phyloP scores from a whole-genome alignment of 345 rosid species.

The Geranium rotundifolium region DNA sequence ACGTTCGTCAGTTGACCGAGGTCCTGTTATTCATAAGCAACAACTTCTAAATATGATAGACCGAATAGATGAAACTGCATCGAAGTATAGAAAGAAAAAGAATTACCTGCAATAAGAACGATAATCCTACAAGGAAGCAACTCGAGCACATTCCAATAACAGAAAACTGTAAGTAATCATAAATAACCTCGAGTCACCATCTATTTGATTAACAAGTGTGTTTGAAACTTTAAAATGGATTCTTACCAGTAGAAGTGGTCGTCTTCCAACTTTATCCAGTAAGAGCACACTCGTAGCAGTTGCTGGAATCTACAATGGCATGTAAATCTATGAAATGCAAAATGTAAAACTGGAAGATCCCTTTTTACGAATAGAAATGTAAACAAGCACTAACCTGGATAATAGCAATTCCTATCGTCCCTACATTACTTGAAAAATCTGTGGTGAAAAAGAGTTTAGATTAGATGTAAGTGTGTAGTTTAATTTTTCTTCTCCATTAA shows the following conservation, averaged over 20 bases:
- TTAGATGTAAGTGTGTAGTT: too few species aligned
- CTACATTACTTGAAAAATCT: too few species aligned
- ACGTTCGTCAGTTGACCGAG: conserved; percentile 2
- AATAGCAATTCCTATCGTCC: too few species aligned
- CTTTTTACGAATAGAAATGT: too few species aligned
- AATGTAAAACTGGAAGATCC: too few species aligned
- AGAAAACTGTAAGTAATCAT: conserved; percentile 9
- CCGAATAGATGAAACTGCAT: too few species aligned
- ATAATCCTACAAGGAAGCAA: conserved; percentile 13
- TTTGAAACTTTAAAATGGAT: not conserved
- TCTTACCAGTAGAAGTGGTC: conserved; percentile 22
- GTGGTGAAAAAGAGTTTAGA: not conserved
- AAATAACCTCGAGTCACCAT: not conserved
- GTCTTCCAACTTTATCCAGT: conserved; percentile 17
- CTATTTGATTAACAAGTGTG: not conserved
- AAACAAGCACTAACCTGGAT: too few species aligned
- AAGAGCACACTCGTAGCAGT: conserved; percentile 1
- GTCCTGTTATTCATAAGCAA: conserved; percentile 2
- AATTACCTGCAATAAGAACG: conserved; percentile 15
- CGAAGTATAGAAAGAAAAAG: not conserved
- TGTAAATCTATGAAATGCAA: too few species aligned
- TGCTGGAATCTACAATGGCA: conserved; percentile 6
- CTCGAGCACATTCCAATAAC: conserved; percentile 9
- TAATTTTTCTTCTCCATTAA: not conserved
- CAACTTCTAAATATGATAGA: not conserved